A percentile compares a stretch with the other conserved stretches of the same genome.
Evolutionary conservation across 2,329 filamentous ascomycete species (phyloP).

Genomic region (Stagonosporopsis tanaceti): DNA sequence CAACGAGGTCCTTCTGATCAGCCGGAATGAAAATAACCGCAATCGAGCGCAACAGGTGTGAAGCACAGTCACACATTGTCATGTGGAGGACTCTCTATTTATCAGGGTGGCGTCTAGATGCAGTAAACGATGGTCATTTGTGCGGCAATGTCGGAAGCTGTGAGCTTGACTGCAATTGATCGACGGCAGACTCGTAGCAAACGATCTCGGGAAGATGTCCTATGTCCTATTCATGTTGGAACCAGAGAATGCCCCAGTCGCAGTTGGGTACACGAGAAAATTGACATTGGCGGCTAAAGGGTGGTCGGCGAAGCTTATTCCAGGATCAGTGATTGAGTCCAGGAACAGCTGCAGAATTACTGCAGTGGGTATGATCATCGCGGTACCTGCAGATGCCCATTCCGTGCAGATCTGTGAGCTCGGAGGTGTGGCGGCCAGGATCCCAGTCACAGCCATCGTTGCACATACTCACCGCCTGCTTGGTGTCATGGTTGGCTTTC

Average conservation of each 20-base stretch:
- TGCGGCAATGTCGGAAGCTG: background rate
- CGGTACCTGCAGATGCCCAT: slow-evolving; percentile 14
- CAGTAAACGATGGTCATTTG: background rate
- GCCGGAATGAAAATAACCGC: background rate
- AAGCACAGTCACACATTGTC: background rate
- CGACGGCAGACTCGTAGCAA: background rate
- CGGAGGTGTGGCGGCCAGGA: background rate
- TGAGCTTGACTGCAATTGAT: background rate
- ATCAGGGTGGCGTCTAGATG: background rate
- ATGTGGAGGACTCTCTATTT: background rate
- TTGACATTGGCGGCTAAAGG: background rate
- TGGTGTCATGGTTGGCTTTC: slow-evolving; percentile 23
- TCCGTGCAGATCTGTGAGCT: background rate
- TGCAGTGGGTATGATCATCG: slow-evolving; percentile 11
- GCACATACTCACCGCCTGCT: slow-evolving; percentile 39
- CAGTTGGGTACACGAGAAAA: background rate
- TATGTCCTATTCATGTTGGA: background rate
- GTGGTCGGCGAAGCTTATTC: slow-evolving; percentile 5
- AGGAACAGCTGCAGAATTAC: slow-evolving; percentile 6
- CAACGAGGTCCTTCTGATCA: background rate
- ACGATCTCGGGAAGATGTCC: background rate
- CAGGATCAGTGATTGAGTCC: slow-evolving; percentile 7
- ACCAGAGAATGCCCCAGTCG: too few relatives aligned
- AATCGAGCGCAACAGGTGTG: background rate
- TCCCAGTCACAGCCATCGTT: slow-evolving; percentile 12